Evolutionary conservation across 495 filamentous ascomycete genomes (phyloP).

Genomic region (Penicillium pancosmium): DNA sequence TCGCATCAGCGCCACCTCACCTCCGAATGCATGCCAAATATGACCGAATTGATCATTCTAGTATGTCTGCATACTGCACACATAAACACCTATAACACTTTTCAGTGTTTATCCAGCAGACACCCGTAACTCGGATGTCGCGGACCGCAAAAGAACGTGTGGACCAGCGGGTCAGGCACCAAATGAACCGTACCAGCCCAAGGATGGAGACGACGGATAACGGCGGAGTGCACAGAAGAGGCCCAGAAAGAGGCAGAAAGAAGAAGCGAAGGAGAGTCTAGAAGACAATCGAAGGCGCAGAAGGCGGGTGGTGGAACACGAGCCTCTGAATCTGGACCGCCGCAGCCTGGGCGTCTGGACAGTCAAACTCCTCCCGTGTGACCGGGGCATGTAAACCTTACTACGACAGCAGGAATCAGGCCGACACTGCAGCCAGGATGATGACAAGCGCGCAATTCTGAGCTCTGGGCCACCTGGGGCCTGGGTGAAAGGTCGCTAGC

Average conservation of each 20-base stretch:
- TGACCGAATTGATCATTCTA: background rate
- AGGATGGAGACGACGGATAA: background rate
- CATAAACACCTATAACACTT: background rate
- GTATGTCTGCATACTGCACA: background rate
- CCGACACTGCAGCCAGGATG: constrained; percentile 1
- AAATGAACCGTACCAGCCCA: background rate
- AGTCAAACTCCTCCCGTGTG: constrained; percentile 2
- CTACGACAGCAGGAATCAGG: constrained; percentile 4
- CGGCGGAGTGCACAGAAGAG: background rate
- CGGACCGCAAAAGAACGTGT: constrained; percentile 15
- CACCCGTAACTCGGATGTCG: constrained; percentile 7
- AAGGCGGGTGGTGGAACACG: constrained; percentile 8
- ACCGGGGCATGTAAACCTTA: constrained; percentile 4
- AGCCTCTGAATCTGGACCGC: constrained; percentile 6
- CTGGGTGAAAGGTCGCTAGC: background rate
- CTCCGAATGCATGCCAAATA: constrained; percentile 6
- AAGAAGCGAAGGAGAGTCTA: constrained; percentile 1
- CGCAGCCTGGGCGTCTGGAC: constrained; percentile 3
- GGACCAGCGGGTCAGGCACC: constrained; percentile 9
- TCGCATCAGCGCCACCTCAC: constrained; percentile 1
- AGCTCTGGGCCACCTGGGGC: background rate
- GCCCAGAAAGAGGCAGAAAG: background rate
- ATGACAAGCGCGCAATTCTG: background rate
- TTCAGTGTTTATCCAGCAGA: constrained; percentile 2
- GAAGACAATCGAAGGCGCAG: constrained; percentile 5